Base-by-base conservation (phyloP, 192 early-diverging fungal genomes). In the Linnemannia zychae region DNA sequence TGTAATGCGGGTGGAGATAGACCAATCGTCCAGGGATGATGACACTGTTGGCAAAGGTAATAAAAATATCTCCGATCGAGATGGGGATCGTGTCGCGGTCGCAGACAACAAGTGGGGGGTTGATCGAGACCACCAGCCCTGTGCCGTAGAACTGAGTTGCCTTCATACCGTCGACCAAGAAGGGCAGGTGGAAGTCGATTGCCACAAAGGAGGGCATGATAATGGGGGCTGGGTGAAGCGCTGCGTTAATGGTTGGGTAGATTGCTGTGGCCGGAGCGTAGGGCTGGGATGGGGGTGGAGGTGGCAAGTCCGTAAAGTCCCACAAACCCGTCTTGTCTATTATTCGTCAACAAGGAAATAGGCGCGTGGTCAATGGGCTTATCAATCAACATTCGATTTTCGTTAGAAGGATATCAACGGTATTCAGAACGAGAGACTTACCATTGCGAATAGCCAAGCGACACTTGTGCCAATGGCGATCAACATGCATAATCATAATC, bases 21-120 rank as follows among this genome's bases (percentile, higher is more conserved):
- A 94, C 77, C 53, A 97, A 87, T 75, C 92, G 93, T 24, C 92
- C 98, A 0, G 97, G 97, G 75, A 99, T 94, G 53, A 96, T 94
- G n/a, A 97, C 92, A 40, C 93, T 93, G 78, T 97, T 95, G 53
- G 94, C 96, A 84, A 99, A 94, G 0, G 95, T 96, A 46, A 99
- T 88, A 50, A 90, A 90, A 37, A 97, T 89, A 71, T 97, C 95
- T 38, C 96, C 95, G 66, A 96, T 85, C 38, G 89, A 90, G 78
- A 95, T 92, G 1, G 95, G 94, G 15, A 99, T 93, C 24, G 95
- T 95, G 72, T 94, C 93, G 24, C 97, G 94, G 65, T 94, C 92
- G 68, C 95, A 95, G 17, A 97, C 90, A 34, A 98, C 94, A 52
- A 99, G 81, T 9, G 97, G 97, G 49, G 90, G 90, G 71, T 93